Conservation (phyloP, 2,329 filamentous ascomycete species). For the Botrytis aclada region DNA sequence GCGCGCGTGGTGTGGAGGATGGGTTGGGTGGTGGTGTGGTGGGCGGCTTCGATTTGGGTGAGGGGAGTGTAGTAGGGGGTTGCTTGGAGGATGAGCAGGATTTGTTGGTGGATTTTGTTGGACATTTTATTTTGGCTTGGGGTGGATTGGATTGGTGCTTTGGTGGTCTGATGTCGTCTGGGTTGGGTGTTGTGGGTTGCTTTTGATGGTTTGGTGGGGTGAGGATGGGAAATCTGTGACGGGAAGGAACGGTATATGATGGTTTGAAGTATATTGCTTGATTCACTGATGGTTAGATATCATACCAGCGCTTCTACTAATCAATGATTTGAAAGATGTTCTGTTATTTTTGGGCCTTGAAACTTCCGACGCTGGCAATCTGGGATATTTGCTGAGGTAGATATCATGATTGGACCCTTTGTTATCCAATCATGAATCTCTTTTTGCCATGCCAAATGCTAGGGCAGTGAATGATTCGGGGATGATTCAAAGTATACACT, state of each 20-base stretch:
- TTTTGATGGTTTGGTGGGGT: no score
- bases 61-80: background rate
- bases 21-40: background rate
- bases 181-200: background rate
- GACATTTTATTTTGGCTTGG: no score
- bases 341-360: background rate
- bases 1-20: background rate
- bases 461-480: background rate
- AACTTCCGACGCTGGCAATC: background rate
- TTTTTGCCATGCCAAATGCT: background rate
- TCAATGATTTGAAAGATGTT: no score
- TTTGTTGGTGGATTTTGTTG: background rate
- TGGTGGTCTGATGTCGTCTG: no score
- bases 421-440: background rate
- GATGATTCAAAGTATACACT: fast-evolving
- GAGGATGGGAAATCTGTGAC: background rate
- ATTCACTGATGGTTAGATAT: background rate
- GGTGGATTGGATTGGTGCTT: no score
- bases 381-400: background rate
- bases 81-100: background rate
- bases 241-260: no score
- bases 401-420: background rate
- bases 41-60: background rate
- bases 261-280: background rate
- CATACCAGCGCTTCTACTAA: background rate